phyloP scores from a whole-genome alignment of 1,139 yeast genomes.

The Debaryomyces nepalensis region DNA sequence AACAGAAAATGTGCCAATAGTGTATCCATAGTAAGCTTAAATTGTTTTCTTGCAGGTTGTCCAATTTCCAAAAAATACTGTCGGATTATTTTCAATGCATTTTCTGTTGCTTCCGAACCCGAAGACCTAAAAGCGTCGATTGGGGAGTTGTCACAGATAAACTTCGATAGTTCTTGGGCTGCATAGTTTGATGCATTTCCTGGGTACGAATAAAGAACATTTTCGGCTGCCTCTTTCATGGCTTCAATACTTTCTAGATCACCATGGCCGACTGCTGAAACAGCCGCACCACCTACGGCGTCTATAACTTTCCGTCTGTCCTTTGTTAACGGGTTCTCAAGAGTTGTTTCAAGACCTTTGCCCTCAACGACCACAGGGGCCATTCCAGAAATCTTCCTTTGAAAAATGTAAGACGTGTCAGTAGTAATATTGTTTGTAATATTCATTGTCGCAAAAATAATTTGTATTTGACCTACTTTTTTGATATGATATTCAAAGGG shows the following conservation, averaged over 20 bases:
- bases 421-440: background rate
- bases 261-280: constrained; percentile 61
- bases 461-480: no score
- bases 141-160: constrained; percentile 15
- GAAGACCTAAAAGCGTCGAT: constrained; percentile 16
- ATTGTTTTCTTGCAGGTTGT: constrained; percentile 19
- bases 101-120: constrained; percentile 26
- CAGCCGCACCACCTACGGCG: constrained; percentile 67
- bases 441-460: no score
- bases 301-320: constrained; percentile 48
- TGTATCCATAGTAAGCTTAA: constrained; percentile 28
- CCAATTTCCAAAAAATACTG: constrained; percentile 25
- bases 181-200: constrained; percentile 16
- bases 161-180: constrained; percentile 18
- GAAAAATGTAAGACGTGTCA: constrained; percentile 31
- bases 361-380: constrained; percentile 51
- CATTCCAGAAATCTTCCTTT: constrained; percentile 41
- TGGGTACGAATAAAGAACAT: constrained; percentile 19
- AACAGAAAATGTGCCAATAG: constrained; percentile 24
- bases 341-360: constrained; percentile 49
- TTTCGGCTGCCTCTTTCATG: constrained; percentile 53
- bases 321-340: constrained; percentile 46
- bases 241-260: constrained; percentile 53
- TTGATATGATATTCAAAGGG: no score
- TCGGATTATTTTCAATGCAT: constrained; percentile 24